phyloP scores from a whole-genome alignment of 2,329 filamentous ascomycete species.

The Alternaria panax region DNA sequence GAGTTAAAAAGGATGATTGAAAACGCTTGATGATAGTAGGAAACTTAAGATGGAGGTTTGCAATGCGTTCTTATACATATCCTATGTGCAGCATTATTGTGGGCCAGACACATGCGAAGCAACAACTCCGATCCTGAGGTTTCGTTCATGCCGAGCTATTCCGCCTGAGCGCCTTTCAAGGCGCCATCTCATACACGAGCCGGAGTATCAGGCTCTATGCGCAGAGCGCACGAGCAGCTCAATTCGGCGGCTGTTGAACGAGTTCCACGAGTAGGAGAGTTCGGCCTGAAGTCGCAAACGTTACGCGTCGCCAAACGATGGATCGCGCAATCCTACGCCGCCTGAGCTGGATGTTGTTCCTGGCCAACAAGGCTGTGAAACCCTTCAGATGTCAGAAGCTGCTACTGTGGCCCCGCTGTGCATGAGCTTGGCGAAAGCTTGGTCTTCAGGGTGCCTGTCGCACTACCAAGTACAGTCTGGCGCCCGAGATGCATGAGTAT shows the following conservation, averaged over 20 bases:
- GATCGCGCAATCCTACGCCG: conserved; percentile 3
- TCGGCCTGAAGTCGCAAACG: conserved; percentile 19
- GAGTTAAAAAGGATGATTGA: conserved; percentile 14
- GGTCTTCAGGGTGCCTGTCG: conserved; percentile 21
- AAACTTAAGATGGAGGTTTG: conserved; percentile 24
- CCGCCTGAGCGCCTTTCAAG: conserved; percentile 12
- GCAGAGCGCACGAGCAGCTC: conserved; percentile 10
- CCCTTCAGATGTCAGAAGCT: conserved; percentile 25
- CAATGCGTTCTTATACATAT: conserved; percentile 19
- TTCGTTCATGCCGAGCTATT: conserved; percentile 16
- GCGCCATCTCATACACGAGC: conserved; percentile 18
- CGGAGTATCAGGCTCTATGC: conserved; percentile 21
- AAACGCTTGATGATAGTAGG: conserved; percentile 29
- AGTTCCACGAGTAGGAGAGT: conserved; percentile 24
- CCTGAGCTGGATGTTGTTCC: conserved; percentile 10
- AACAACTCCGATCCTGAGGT: conserved; percentile 13
- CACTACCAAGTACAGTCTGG: conserved; percentile 6
- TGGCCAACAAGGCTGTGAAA: conserved; percentile 25
- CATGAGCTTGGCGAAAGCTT: conserved; percentile 32
- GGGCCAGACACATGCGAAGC: conserved; percentile 2
- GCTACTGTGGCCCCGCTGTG: conserved; percentile 17
- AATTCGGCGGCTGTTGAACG: neutral
- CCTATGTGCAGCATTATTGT: neutral
- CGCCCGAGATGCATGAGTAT: neutral
- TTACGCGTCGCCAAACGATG: conserved; percentile 21